These are phyloP conservation scores for Rutidosis leptorrhynchoides DNA, from an alignment of 129 eudicot species.

Conservation along the genomic window DNA sequence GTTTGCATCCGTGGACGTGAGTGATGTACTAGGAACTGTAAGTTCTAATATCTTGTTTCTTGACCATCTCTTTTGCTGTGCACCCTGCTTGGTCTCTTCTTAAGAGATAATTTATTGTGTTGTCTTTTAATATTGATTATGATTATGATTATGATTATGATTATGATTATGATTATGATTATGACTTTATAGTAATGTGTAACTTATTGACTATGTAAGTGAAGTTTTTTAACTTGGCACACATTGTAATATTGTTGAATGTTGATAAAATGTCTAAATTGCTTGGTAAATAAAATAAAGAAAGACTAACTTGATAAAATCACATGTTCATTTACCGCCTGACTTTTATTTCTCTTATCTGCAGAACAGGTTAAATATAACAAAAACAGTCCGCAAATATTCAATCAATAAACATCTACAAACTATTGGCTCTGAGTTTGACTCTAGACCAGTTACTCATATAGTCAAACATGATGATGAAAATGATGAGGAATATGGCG, in stretches of 20 bases:
- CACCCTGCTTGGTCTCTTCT: not conserved
- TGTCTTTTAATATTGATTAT: not conserved
- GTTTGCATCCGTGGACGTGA: constrained; percentile 97
- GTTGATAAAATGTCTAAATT: not conserved
- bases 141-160: no score
- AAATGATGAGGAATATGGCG: constrained; percentile 70
- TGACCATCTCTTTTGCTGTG: constrained; percentile 8
- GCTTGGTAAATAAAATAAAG: not conserved
- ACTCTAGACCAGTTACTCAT: constrained; percentile 46
- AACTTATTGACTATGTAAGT: not conserved
- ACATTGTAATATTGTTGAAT: not conserved
- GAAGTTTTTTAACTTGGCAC: not conserved
- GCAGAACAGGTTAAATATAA: constrained; percentile 97
- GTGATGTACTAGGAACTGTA: constrained; percentile 98
- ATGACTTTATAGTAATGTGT: constrained; percentile 1
- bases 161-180: no score
- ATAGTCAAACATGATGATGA: constrained; percentile 80
- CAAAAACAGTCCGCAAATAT: constrained; percentile 80
- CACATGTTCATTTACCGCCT: constrained; percentile 17
- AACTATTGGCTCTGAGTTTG: constrained; percentile 68
- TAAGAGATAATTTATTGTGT: not conserved
- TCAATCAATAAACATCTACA: constrained; percentile 62
- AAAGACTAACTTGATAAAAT: not conserved
- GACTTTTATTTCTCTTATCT: constrained; percentile 34
- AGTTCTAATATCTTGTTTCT: constrained; percentile 29